These are phyloP conservation scores for Echinochloa phyllopogon DNA, from an alignment of 176 grass and related monocot species.

Conservation along the genomic window DNA sequence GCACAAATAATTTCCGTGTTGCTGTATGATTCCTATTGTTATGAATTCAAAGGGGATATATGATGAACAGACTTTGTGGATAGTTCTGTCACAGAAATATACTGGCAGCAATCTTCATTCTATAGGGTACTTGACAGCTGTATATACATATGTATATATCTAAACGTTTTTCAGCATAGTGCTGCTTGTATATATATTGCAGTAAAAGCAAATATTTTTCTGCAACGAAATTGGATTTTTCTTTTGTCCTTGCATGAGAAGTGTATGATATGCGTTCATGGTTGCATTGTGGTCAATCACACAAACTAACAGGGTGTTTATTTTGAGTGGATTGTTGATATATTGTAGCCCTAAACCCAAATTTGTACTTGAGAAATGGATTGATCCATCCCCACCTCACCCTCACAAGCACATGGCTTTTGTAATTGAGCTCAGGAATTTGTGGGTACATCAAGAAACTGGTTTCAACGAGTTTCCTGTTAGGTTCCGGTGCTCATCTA, in stretches of 20 bases:
- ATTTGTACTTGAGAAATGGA: too few species aligned
- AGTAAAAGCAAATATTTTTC: background rate
- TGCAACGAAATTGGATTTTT: background rate
- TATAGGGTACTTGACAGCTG: background rate
- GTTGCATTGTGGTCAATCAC: background rate
- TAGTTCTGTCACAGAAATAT: background rate
- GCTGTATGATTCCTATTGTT: background rate
- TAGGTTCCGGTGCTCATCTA: background rate
- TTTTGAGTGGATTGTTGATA: background rate
- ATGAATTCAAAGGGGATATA: background rate
- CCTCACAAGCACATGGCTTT: too few species aligned
- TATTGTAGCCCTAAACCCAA: background rate
- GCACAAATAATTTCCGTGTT: background rate
- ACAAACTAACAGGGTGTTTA: background rate
- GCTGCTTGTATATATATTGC: background rate
- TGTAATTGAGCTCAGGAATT: background rate
- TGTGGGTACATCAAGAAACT: background rate
- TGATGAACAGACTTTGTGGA: background rate
- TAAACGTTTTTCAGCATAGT: conserved; percentile 16
- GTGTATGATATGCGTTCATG: background rate
- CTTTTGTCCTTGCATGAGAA: background rate
- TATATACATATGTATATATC: conserved; percentile 36
- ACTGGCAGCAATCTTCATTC: background rate
- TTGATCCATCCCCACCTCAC: too few species aligned
- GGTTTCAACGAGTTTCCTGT: background rate